Conservation (phyloP, 192 early-diverging fungal species). For the Entomortierella lignicola region DNA sequence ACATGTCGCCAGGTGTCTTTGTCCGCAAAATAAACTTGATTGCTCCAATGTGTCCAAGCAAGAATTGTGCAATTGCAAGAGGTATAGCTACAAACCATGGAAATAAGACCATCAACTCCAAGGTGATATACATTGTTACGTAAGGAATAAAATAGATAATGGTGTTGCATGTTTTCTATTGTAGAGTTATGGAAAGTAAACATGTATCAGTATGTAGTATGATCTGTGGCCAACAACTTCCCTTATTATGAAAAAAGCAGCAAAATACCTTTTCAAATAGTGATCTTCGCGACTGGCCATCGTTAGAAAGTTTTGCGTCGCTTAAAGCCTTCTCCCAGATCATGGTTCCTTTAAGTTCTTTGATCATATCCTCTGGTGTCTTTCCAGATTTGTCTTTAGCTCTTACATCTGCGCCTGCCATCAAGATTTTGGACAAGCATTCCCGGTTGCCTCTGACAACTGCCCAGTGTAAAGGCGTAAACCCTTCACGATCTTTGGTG, state of each 20-base stretch:
- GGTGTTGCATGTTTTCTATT: constrained; percentile 70
- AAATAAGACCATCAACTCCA: constrained; percentile 69
- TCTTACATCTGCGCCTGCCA: constrained; percentile 75
- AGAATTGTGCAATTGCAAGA: constrained; percentile 61
- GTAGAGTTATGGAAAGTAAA: not conserved
- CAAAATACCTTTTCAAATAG: constrained; percentile 53
- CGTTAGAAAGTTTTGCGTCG: constrained; percentile 45
- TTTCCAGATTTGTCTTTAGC: constrained; percentile 81
- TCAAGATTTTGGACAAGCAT: constrained; percentile 75
- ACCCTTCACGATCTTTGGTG: constrained; percentile 74
- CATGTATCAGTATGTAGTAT: not conserved
- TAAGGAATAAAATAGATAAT: constrained; percentile 80
- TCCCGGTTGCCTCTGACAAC: constrained; percentile 70
- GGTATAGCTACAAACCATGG: constrained; percentile 86
- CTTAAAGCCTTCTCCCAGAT: constrained; percentile 65
- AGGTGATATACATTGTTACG: constrained; percentile 65
- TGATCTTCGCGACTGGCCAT: constrained; percentile 33
- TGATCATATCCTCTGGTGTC: constrained; percentile 86
- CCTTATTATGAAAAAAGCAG: too few relatives aligned
- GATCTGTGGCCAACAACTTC: too few relatives aligned
- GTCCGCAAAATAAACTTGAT: constrained; percentile 68
- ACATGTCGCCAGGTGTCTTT: constrained; percentile 63
- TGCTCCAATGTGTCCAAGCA: constrained; percentile 68
- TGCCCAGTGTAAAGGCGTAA: constrained; percentile 93
- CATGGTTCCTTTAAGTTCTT: constrained; percentile 57